phyloP scores from a whole-genome alignment of 331 rosid genomes.

The Rosa hybrid region DNA sequence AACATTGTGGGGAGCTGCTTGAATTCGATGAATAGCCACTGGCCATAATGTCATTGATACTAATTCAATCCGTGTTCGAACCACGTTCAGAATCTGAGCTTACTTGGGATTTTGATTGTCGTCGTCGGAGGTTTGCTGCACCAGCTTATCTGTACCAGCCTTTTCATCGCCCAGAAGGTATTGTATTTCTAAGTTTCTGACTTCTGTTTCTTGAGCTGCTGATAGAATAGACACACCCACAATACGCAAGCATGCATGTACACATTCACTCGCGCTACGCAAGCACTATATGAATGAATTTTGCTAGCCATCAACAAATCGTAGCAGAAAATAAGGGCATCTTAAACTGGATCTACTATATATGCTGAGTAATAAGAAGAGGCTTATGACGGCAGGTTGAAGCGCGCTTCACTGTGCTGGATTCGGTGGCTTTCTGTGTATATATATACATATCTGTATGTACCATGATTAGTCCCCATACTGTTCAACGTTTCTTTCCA shows the following conservation, averaged over 20 bases:
- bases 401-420: background rate
- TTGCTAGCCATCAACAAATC: background rate
- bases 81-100: constrained; percentile 16
- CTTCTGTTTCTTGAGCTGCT: constrained; percentile 10
- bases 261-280: background rate
- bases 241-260: background rate
- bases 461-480: background rate
- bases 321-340: background rate
- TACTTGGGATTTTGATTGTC: background rate
- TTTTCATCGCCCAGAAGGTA: constrained; percentile 16
- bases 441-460: background rate
- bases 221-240: background rate
- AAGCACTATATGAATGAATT: background rate
- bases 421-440: background rate
- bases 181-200: constrained; percentile 12
- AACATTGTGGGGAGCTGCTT: constrained; percentile 31
- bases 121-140: constrained; percentile 3
- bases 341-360: background rate
- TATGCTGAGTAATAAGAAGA: background rate
- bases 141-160: background rate
- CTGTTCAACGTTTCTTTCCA: background rate
- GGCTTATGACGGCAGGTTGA: background rate
- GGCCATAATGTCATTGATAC: background rate
- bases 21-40: constrained; percentile 30
- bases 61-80: background rate